These are phyloP conservation scores for Leccinum ochraceum DNA, from an alignment of 768 basidiomycete genomes.

Conservation along the genomic window DNA sequence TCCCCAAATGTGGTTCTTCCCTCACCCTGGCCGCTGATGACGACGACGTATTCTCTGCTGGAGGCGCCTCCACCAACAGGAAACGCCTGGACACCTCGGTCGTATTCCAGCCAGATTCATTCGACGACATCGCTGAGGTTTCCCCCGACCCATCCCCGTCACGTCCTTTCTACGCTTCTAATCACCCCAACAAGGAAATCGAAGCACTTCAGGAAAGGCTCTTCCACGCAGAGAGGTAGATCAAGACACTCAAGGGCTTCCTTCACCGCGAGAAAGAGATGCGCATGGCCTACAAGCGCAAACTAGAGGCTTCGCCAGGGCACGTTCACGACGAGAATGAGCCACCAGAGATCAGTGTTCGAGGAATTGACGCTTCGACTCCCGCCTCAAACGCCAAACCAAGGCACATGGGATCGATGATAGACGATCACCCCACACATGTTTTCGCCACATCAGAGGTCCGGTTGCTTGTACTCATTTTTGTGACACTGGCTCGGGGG, in stretches of 20 bases:
- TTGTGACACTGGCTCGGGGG: too few relatives aligned
- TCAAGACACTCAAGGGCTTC: constrained; percentile 77
- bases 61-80: constrained; percentile 62
- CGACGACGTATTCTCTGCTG: constrained; percentile 67
- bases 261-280: constrained; percentile 83
- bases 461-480: too few relatives aligned
- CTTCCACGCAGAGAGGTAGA: constrained; percentile 85
- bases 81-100: constrained; percentile 55
- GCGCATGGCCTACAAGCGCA: constrained; percentile 64
- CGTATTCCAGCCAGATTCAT: constrained; percentile 45
- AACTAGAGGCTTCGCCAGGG: constrained; percentile 46
- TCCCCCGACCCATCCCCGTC: constrained; percentile 66
- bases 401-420: too few relatives aligned
- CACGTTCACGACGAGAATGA: constrained; percentile 40
- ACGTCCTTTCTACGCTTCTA: constrained; percentile 65
- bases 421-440: too few relatives aligned
- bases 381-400: constrained; percentile 35
- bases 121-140: constrained; percentile 49
- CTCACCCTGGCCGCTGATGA: constrained; percentile 42
- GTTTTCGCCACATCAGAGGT: too few relatives aligned
- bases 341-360: constrained; percentile 39
- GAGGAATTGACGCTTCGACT: constrained; percentile 45
- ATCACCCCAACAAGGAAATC: constrained; percentile 78
- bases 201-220: constrained; percentile 79
- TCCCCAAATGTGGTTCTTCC: too few relatives aligned